phyloP scores from a whole-genome alignment of 768 basidiomycete genomes.

The Podaxis sp. region DNA sequence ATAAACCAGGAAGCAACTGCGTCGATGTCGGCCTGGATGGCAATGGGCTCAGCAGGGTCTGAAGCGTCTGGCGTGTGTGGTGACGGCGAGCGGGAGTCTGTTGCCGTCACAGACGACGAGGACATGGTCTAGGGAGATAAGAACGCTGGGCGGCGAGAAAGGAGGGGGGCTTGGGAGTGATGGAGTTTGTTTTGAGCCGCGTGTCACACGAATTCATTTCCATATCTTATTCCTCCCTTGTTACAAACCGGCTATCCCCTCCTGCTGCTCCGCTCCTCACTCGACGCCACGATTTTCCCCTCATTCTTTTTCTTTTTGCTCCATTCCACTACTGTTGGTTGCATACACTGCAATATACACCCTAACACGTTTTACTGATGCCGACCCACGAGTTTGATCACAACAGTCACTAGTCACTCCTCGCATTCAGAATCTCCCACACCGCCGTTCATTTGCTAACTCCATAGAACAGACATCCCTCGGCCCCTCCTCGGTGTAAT shows the following conservation, averaged over 20 bases:
- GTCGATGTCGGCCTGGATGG: constrained; percentile 51
- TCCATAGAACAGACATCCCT: background rate
- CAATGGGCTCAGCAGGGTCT: constrained; percentile 49
- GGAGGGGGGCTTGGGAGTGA: constrained; percentile 3
- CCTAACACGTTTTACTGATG: background rate
- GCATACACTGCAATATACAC: background rate
- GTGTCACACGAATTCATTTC: background rate
- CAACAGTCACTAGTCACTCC: background rate
- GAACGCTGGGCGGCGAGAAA: constrained; percentile 14
- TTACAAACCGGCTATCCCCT: background rate
- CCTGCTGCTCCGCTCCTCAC: background rate
- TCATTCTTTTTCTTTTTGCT: background rate
- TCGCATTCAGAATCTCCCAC: background rate
- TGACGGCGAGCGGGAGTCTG: constrained; percentile 69
- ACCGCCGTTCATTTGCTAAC: background rate
- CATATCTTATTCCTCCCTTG: background rate
- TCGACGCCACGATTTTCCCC: background rate
- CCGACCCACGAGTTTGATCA: background rate
- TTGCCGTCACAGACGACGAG: constrained; percentile 54
- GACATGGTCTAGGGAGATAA: constrained; percentile 44
- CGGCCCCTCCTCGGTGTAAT: too few relatives aligned
- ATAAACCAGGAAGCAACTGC: constrained; percentile 59
- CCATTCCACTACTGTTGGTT: background rate
- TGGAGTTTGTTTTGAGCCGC: constrained; percentile 5
- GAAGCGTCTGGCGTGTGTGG: constrained; percentile 68